Evolutionary conservation across 257 asterid genomes (phyloP).

Genomic region (Coffea canephora): DNA sequence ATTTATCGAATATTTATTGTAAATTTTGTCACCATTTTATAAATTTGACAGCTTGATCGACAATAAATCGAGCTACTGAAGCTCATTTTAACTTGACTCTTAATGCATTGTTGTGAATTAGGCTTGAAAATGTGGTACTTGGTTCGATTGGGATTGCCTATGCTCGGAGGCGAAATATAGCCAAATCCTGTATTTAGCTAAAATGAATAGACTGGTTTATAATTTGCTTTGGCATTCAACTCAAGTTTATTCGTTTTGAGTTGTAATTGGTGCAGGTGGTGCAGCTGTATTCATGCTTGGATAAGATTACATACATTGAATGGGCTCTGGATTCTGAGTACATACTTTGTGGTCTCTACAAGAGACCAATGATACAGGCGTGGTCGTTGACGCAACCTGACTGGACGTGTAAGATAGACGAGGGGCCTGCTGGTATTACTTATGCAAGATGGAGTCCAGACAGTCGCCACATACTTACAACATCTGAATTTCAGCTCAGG

Average conservation of each 20-base stretch:
- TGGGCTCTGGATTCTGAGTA: constrained; percentile 98
- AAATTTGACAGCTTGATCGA: background rate
- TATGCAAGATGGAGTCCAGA: constrained; percentile 99
- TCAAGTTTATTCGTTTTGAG: background rate
- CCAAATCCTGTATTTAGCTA: background rate
- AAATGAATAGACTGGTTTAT: background rate
- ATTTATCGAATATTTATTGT: background rate
- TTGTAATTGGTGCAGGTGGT: constrained; percentile 54
- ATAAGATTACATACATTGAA: constrained; percentile 84
- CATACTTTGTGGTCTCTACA: constrained; percentile 86
- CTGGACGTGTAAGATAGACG: constrained; percentile 99
- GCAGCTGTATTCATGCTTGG: constrained; percentile 90
- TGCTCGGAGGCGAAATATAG: background rate
- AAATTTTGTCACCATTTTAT: background rate
- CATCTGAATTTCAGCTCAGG: constrained; percentile 91
- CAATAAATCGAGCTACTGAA: background rate
- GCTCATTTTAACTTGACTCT: background rate
- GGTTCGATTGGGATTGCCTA: background rate
- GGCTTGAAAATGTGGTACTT: background rate
- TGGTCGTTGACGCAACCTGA: constrained; percentile 97
- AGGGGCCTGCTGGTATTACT: constrained; percentile 92
- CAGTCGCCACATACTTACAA: constrained; percentile 97
- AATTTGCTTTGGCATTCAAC: background rate
- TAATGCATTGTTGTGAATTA: background rate
- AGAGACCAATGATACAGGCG: constrained; percentile 95